A percentile compares a stretch with the other conserved stretches of the same genome.
These are phyloP conservation scores for Neurospora sp. DNA, from an alignment of 495 filamentous ascomycete genomes.

Conservation along the genomic window DNA sequence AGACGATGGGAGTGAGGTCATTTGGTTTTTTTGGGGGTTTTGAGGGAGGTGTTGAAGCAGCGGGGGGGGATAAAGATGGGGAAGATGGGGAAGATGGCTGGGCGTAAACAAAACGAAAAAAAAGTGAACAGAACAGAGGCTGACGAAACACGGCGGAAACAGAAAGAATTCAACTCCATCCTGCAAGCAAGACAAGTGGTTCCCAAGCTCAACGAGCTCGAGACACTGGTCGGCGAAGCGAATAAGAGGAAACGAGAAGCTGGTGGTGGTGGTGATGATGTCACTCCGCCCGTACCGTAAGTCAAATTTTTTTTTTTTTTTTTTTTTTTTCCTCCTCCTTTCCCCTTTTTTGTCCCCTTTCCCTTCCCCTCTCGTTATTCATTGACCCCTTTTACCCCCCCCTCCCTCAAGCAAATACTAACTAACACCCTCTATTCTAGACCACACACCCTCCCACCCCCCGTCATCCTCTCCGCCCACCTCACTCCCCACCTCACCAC, in stretches of 20 bases:
- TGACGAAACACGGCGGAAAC: not conserved
- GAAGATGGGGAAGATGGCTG: no score
- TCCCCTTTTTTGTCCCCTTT: not conserved
- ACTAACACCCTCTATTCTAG: conserved; percentile 15
- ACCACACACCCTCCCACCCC: conserved; percentile 66
- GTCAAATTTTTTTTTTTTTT: conserved; percentile 10
- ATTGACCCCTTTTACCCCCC: no score
- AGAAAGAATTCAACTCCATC: conserved; percentile 71
- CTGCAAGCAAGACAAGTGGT: conserved; percentile 61
- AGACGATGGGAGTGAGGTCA: no score
- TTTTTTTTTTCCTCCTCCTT: conserved; percentile 1
- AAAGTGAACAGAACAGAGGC: no score
- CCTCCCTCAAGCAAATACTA: no score
- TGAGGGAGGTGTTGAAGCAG: no score
- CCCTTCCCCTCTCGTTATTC: no score
- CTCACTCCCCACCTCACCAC: conserved; percentile 54
- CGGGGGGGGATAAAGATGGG: no score
- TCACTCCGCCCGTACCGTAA: conserved; percentile 35
- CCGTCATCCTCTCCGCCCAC: conserved; percentile 57
- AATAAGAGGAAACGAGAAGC: conserved; percentile 43
- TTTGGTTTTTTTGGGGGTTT: no score
- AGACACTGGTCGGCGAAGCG: conserved; percentile 64
- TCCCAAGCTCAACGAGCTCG: conserved; percentile 68
- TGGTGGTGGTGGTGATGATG: conserved; percentile 16
- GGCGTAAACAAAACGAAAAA: no score